phyloP scores from a whole-genome alignment of 176 grass and related monocot species.

The Paspalum notatum region DNA sequence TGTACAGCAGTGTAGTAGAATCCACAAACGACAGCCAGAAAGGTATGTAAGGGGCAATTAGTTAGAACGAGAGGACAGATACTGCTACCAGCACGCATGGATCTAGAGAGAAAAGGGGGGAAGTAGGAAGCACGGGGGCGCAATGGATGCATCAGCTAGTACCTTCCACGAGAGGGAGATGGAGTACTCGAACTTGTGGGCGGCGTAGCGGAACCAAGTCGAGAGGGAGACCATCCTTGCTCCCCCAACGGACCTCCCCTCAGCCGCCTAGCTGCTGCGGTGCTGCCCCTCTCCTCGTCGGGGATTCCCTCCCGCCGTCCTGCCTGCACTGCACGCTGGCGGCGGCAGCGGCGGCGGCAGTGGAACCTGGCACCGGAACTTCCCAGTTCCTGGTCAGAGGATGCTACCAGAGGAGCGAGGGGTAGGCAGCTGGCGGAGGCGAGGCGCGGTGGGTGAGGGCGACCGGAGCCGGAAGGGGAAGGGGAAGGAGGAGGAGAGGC shows the following conservation, averaged over 20 bases:
- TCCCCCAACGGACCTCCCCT: neutral
- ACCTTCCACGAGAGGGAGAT: slow-evolving; percentile 79
- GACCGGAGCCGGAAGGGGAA: slow-evolving; percentile 9
- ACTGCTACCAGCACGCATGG: neutral
- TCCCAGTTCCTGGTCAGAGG: neutral
- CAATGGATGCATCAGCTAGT: neutral
- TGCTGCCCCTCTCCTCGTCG: neutral
- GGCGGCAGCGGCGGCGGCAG: neutral
- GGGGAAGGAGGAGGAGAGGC: neutral
- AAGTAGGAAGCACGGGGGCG: neutral
- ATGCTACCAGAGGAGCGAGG: neutral
- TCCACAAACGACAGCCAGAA: neutral
- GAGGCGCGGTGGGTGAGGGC: neutral
- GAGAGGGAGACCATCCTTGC: slow-evolving; percentile 72
- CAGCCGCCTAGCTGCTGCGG: neutral
- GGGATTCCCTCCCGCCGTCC: neutral
- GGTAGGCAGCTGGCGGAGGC: neutral
- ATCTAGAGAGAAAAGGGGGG: neutral
- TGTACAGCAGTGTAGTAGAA: too few species aligned
- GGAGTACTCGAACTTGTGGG: slow-evolving; percentile 88
- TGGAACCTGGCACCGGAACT: neutral
- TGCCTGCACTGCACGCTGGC: neutral
- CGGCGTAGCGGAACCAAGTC: slow-evolving; percentile 91
- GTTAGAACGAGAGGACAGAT: neutral
- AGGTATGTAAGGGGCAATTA: neutral